Evolutionary conservation across 305 asterid species (phyloP).

Genomic region (Striga hermonthica): DNA sequence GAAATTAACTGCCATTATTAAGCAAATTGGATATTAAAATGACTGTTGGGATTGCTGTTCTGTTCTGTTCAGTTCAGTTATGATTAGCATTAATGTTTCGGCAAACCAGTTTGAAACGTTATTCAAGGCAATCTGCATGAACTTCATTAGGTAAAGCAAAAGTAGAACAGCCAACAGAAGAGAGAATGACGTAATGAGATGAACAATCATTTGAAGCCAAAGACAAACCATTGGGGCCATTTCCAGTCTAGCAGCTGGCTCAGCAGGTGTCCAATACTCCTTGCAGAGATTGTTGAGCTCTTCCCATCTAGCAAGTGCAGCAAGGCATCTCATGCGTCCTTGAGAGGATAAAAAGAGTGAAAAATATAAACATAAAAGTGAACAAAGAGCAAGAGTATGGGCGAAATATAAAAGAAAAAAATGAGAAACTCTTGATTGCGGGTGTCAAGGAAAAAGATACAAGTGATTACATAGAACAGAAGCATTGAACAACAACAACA

Average conservation of each 20-base stretch:
- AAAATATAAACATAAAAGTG: conserved; percentile 21
- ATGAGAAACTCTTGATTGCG: conserved; percentile 19
- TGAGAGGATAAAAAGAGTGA: conserved; percentile 30
- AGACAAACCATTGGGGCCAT: conserved; percentile 94
- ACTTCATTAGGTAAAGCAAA: conserved; percentile 18
- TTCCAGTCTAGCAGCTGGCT: conserved; percentile 95
- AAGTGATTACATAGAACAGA: conserved; percentile 21
- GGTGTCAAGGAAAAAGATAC: conserved; percentile 6
- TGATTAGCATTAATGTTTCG: neutral
- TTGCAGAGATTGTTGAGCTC: conserved; percentile 97
- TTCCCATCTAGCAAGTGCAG: conserved; percentile 99
- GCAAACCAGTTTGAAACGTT: conserved; percentile 12
- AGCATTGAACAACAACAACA: too few species aligned
- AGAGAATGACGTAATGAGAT: conserved; percentile 13
- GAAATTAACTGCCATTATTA: neutral
- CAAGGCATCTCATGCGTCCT: conserved; percentile 99
- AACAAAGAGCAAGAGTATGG: conserved; percentile 16
- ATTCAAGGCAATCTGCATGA: conserved; percentile 21
- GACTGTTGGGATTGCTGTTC: conserved; percentile 6
- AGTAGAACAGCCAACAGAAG: conserved; percentile 18
- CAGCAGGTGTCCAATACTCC: conserved; percentile 99
- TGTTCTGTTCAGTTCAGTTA: conserved; percentile 15
- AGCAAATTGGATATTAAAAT: neutral
- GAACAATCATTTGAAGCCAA: conserved; percentile 25
- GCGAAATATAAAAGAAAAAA: neutral